Base-by-base conservation (phyloP, 306 rosid species). In the Pachyrhizus erosus region DNA sequence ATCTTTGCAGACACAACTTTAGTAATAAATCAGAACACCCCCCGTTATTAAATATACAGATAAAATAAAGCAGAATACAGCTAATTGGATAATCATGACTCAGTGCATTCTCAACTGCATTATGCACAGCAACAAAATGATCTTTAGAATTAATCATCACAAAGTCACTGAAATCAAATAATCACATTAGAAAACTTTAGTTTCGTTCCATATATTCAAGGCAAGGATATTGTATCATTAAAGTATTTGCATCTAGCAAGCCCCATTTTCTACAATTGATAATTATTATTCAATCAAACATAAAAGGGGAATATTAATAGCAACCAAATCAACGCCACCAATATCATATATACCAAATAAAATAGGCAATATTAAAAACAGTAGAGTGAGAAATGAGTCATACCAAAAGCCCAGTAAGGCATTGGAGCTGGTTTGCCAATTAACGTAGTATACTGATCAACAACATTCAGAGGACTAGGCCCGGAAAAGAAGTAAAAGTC, bases 401-500 rank as follows among this genome's bases (percentile, higher is more conserved):
- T 91, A 96, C 99, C 99, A 1, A 96, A 86, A 76, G 98, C 87
- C 99, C 99, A 96, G 88, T 96, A 96, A 67, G 99, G 99, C 99
- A 96, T 96, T 34, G 99, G 89, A 81, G 99, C 99, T 9, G 99
- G 99, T 80, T 96, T 85, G 6, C 99, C 99, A 40, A 96, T 83
- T 43, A 96, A 86, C 37, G 93, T 80, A 68, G 99, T 96, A 76
- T 96, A 96, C 84, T 96, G 99, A 74, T 93, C 97, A 79, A 96
- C 97, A 73, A 96, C 98, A 75, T 76, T 84, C 12, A 96, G 84
- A 60, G 99, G 99, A 0, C 92, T 62, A 51, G 96, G 92, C 2
- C 99, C 99, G 1, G 98, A 73, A 80, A 96, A 96, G 94, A 96
- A 93, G 93, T 92, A 92, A 71, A 96, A 92, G 77, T 96, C 99